phyloP scores from a whole-genome alignment of 1,139 yeast species.

The Trichomonascaceae sp. region DNA sequence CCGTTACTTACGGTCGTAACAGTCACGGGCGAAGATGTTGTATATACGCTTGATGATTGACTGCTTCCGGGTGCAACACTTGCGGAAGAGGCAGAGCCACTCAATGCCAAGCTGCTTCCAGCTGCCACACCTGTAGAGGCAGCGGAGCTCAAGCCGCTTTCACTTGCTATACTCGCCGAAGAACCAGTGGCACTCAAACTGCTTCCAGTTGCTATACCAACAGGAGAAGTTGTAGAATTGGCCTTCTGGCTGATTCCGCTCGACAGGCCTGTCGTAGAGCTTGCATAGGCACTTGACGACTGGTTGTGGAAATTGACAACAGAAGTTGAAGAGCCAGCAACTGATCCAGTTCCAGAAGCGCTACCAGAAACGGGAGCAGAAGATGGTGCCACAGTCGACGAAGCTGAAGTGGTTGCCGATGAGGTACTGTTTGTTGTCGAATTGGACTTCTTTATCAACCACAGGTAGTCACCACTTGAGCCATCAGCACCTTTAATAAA shows the following conservation, averaged over 20 bases:
- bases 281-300: neutral
- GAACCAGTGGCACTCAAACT: neutral
- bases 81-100: neutral
- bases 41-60: neutral
- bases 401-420: neutral
- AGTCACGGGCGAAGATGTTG: neutral
- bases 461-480: slow-evolving; percentile 8
- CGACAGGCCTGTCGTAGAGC: neutral
- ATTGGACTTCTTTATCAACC: slow-evolving; percentile 9
- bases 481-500: slow-evolving; percentile 20
- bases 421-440: neutral
- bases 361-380: neutral
- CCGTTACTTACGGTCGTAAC: neutral
- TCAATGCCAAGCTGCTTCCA: neutral
- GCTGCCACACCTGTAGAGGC: neutral
- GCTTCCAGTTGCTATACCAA: neutral
- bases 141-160: neutral
- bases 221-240: neutral
- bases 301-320: neutral
- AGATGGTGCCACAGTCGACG: neutral
- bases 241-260: neutral
- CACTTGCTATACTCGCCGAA: neutral
- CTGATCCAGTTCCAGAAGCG: neutral
- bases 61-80: neutral
- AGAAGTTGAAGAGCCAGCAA: no score